These are phyloP conservation scores for Mycena crocata DNA, from an alignment of 768 basidiomycete genomes.

Conservation along the genomic window DNA sequence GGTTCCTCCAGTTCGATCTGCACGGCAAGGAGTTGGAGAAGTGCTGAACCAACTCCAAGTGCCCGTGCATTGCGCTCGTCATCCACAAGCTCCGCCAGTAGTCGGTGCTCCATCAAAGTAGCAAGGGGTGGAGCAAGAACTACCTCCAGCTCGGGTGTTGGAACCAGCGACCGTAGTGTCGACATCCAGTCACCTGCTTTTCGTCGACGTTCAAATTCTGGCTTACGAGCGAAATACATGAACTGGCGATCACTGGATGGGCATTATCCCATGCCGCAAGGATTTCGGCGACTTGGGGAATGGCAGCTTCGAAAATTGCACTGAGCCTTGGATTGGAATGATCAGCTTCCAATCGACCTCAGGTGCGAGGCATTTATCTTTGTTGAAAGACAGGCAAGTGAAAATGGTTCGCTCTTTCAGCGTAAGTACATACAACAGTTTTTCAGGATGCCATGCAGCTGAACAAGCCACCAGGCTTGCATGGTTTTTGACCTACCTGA, in stretches of 20 bases:
- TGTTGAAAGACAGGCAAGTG: no score
- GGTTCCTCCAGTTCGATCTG: slow-evolving; percentile 5
- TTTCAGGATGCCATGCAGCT: no score
- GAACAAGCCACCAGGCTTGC: no score
- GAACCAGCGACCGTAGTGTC: no score
- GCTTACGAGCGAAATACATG: neutral
- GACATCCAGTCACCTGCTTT: no score
- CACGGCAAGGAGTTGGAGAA: slow-evolving; percentile 4
- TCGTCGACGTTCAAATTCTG: neutral
- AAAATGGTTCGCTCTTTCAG: no score
- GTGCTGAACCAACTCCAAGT: slow-evolving; percentile 1
- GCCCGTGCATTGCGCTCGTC: neutral
- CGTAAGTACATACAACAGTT: no score
- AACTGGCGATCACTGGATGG: neutral
- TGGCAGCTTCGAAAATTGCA: neutral
- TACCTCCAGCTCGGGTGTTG: slow-evolving; percentile 8
- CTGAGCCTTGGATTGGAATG: neutral
- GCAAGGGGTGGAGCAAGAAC: neutral
- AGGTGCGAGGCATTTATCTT: no score
- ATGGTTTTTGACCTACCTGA: no score
- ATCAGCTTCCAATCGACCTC: no score
- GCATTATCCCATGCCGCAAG: neutral
- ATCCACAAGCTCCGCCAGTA: neutral
- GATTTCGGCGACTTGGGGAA: neutral
- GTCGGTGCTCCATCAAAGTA: neutral